Evolutionary conservation across 768 basidiomycete species (phyloP), one percentile per base, ranked within the genome.

Genomic region (Grammothele lineata): DNA sequence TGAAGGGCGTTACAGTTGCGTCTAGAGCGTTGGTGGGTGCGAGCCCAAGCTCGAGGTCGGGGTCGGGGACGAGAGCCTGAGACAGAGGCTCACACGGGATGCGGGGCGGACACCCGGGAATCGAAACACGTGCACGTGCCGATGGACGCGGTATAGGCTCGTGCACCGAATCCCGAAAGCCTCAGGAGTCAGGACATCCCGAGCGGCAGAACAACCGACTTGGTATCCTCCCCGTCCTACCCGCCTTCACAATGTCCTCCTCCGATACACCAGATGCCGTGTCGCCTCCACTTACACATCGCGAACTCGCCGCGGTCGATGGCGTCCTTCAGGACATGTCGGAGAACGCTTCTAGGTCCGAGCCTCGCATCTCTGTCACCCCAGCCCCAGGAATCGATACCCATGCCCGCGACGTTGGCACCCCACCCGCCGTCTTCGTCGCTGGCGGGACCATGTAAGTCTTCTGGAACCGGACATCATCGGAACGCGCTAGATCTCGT

Each of bases 371-470:
- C 33, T 26, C 46, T 21, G 25, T 50, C 22, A 38, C 38, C 39
- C n/a, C 46, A 27, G 23, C 42, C 15, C 52, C 32, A 62, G 69
- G 26, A 11, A n/a, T 41, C 26, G 40, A 41, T 19, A 25, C 21
- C 27, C 27, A 25, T 17, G 4, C 19, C 3, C 40, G n/a, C 4
- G 42, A 54, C 10, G 19, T 43, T 5, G 46, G 40, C 36, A 44
- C 50, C 7, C 63, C 63, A 7, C 85, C 85, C 5, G 71, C 74
- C 37, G 63, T 74, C 35, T 89, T 89, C 58, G 82, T 83, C 17
- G 87, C 87, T 43, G 84, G 83, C 14, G 86, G 87, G 4, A 78
- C 81, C n/a, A 79, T 86, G 85, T 87, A 25, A 18, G 35, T 30
- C 24, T 19, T 50, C 35, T 37, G n/a, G n/a, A n/a, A n/a, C n/a